Base-by-base conservation (phyloP, 257 asterid genomes). In the Solanum sejunctum region DNA sequence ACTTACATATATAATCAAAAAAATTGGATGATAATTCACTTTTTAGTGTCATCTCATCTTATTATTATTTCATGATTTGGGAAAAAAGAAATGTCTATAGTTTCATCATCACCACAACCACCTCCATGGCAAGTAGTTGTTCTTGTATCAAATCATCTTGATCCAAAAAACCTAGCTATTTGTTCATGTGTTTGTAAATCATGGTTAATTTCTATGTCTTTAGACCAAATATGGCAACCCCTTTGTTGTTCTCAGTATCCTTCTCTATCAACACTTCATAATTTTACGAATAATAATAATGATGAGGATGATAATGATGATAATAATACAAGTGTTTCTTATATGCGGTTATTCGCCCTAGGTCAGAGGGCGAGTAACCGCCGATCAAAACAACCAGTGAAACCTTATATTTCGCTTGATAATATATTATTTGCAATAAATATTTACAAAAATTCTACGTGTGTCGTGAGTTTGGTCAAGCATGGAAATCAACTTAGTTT, bases 151-250 rank as follows among this genome's bases (percentile, higher is more conserved):
- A 85, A 84, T 83, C 89, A 87, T 86, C 94, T 96, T 10, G 97
- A 91, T 84, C 92, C 98, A 1, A 77, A 87, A 82, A 72, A 95
- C 81, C 88, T 96, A 15, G 94, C 95, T 69, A 15, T 88, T 51
- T 95, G 98, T 43, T 83, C 89, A 21, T 91, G 97, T 66, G 99
- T 93, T 0, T 86, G 93, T 89, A 94, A 91, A 85, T 87, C 95
- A 1, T 96, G 99, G 99, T 88, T 88, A 32, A 39, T 32, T 17
- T 81, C 91, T 84, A 83, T 94, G 93, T 91, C 97, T 17, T 85
- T 93, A 63, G 96, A 96, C 91, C 92, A 93, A 90, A 85, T 94
- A 39, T 96, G 98, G 99, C 90, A 84, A 2, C 93, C 94, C 72
- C 82, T 94, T 43, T 93, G 96, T 91, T 47, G 92, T 81, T 41